Evolutionary conservation across 345 rosid genomes (phyloP), one percentile per base, ranked within the genome.

Genomic region (Limnanthes douglasii): DNA sequence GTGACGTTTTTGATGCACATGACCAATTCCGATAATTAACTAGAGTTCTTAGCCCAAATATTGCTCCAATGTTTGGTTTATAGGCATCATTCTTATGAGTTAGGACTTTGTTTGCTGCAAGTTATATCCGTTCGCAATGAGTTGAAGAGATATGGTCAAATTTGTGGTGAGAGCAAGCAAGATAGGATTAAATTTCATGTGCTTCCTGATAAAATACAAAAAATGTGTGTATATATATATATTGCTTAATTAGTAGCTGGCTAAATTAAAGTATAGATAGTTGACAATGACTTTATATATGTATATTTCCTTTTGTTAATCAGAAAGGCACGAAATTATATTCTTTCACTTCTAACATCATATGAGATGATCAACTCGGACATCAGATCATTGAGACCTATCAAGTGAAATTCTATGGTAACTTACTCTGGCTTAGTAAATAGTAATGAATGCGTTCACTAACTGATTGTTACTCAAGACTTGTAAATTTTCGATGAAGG

Each of bases 351-450:
- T 41, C 61, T 92, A 45, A 92, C 99, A 34, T 92, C 99, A 17
- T 85, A 92, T 69, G 99, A 92, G 76, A 81, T 92, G 96, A 64
- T 92, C 46, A 85, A 92, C 66, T 48, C 81, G 57, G 96, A 92
- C 54, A 39, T 78, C 34, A 48, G 82, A 43, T 69, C 83, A 8
- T 41, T 92, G 50, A 92, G 71, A 67, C 94, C 96, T 18, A 85
- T 92, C 45, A 72, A 71, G 60, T 92, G 99, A 96, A 86, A 85
- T 31, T 81, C 93, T 83, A 92, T 92, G 99, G 99, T 85, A 68
- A 69, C 35, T 15, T 41, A 54, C 40, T 43, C 16, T 39, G 2
- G 24, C 60, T 47, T 22, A 30, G 16, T n/a, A n/a, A n/a, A n/a
- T n/a, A n/a, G n/a, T 11, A 32, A 40, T 48, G 34, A 36, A 35